phyloP scores from a whole-genome alignment of 345 rosid species.

The Streptanthus diversifolius region DNA sequence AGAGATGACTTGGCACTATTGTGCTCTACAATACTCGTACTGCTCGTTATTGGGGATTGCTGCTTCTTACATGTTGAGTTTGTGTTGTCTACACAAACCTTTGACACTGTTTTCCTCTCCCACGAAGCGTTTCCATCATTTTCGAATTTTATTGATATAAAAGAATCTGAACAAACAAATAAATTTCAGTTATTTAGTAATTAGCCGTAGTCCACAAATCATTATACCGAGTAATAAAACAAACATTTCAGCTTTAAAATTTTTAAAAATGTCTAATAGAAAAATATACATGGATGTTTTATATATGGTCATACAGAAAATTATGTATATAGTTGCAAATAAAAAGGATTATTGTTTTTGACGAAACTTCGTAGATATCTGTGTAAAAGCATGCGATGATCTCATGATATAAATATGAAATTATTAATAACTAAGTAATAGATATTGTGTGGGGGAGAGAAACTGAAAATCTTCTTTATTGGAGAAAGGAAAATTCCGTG shows the following conservation, averaged over 20 bases:
- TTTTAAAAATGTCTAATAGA: neutral
- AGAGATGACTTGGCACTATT: conserved; percentile 53
- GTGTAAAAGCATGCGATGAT: neutral
- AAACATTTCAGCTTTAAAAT: conserved; percentile 5
- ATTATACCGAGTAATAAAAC: conserved; percentile 17
- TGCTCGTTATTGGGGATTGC: conserved; percentile 28
- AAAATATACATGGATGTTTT: neutral
- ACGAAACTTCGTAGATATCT: neutral
- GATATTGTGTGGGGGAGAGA: neutral
- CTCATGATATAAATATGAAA: neutral
- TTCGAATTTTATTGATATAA: conserved; percentile 89
- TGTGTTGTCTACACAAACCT: conserved; percentile 47
- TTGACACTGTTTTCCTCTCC: conserved; percentile 69
- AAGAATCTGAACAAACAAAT: conserved; percentile 59
- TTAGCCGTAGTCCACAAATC: conserved; percentile 12
- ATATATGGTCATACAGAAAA: neutral
- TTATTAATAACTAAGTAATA: neutral
- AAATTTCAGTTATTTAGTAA: neutral
- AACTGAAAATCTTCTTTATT: neutral
- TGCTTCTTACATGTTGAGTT: conserved; percentile 38
- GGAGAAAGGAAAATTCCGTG: neutral
- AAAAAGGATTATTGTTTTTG: neutral
- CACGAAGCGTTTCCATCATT: conserved; percentile 79
- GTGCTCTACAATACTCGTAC: conserved; percentile 65
- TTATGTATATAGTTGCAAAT: neutral